Conservation (phyloP, 176 grass and related monocot genomes). For the Zizania latifolia region DNA sequence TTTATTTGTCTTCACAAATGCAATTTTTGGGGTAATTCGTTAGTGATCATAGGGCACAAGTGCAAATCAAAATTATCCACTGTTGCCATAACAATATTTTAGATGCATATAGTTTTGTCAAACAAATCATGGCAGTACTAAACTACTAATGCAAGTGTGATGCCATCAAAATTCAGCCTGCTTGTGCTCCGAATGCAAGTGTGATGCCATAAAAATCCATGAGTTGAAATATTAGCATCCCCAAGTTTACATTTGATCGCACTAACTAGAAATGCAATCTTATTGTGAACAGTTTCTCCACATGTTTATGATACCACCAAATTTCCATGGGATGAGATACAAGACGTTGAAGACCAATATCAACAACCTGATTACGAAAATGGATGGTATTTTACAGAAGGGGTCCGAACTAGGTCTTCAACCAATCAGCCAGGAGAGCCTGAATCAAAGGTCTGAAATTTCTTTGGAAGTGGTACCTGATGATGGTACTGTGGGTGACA, state of each 20-base stretch:
- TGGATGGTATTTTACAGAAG: slow-evolving; percentile 25
- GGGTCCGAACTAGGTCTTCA: slow-evolving; percentile 10
- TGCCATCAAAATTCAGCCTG: not conserved
- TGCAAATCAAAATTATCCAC: not conserved
- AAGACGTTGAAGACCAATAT: slow-evolving; percentile 25
- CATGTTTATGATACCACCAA: slow-evolving; percentile 11
- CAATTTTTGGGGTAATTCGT: not conserved
- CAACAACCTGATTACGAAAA: slow-evolving; percentile 5
- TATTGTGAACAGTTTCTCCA: slow-evolving; percentile 22
- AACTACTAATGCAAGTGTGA: not conserved
- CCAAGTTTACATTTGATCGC: not conserved
- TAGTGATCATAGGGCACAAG: not conserved
- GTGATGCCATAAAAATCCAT: not conserved
- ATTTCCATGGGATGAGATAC: not conserved
- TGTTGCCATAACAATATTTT: not conserved
- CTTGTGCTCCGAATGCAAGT: not conserved
- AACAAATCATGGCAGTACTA: too few species aligned
- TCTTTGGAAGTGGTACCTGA: not conserved
- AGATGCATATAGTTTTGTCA: not conserved
- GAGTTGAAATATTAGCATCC: not conserved
- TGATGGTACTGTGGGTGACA: slow-evolving; percentile 22
- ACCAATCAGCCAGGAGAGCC: not conserved
- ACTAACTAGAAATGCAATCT: not conserved
- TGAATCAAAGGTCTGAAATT: not conserved
- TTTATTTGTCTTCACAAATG: not conserved